A percentile compares a stretch with the other conserved stretches of the same genome.
Conservation (phyloP, 345 rosid genomes). For the Euphorbia peplus region DNA sequence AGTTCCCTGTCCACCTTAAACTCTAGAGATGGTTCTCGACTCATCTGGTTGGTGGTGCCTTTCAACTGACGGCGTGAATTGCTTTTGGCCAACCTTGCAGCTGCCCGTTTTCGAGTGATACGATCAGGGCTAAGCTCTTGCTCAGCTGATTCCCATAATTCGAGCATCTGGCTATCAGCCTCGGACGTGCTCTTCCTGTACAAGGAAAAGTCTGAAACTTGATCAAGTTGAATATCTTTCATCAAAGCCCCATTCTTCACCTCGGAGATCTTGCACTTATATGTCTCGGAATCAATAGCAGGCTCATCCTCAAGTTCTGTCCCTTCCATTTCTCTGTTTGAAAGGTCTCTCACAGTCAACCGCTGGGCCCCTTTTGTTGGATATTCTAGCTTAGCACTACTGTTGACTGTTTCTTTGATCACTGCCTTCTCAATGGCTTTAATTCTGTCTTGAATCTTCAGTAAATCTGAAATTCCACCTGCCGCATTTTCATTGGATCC, state of each 20-base stretch:
- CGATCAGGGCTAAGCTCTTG: constrained; percentile 16
- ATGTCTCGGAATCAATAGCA: constrained; percentile 21
- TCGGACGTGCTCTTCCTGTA: constrained; percentile 12
- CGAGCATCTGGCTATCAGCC: constrained; percentile 25
- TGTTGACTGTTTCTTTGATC: constrained; percentile 30
- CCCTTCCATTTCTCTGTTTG: constrained; percentile 29
- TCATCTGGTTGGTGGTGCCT: constrained; percentile 16
- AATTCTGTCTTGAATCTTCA: constrained; percentile 45
- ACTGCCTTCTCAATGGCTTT: constrained; percentile 41
- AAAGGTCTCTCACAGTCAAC: constrained; percentile 21
- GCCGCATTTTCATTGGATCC: constrained; percentile 24
- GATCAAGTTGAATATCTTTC: constrained; percentile 36
- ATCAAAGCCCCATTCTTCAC: constrained; percentile 21
- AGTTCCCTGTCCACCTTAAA: constrained; percentile 62
- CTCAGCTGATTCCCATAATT: constrained; percentile 27
- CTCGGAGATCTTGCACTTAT: constrained; percentile 5
- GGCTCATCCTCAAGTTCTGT: constrained; percentile 29
- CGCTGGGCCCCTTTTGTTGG: constrained; percentile 16
- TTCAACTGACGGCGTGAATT: constrained; percentile 10
- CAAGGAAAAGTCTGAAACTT: constrained; percentile 19
- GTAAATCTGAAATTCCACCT: constrained; percentile 50
- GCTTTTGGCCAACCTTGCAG: constrained; percentile 12
- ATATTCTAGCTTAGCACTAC: constrained; percentile 16
- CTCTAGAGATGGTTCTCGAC: constrained; percentile 42
- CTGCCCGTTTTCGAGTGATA: constrained; percentile 18